A percentile compares a stretch with the other conserved stretches of the same genome.
Evolutionary conservation across 2,329 filamentous ascomycete genomes (phyloP).

Genomic region (Clarireedia paspali): DNA sequence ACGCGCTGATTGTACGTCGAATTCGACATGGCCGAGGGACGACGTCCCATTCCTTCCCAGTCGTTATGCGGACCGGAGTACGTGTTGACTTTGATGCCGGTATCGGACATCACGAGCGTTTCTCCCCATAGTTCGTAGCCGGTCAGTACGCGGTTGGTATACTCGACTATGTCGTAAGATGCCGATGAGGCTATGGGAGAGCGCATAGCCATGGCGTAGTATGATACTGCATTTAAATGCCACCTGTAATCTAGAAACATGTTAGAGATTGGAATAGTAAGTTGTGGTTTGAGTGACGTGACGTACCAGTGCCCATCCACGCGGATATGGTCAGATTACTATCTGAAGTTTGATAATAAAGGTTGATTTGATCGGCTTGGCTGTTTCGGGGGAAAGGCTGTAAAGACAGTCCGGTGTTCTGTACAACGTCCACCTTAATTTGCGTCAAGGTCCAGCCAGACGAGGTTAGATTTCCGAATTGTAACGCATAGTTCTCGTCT

Average conservation of each 20-base stretch:
- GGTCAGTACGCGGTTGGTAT: not conserved
- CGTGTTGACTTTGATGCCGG: not conserved
- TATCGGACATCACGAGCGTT: not conserved
- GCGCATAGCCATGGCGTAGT: not conserved
- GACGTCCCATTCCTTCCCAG: not conserved
- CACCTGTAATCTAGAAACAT: not conserved
- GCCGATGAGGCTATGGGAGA: not conserved
- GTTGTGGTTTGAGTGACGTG: not conserved
- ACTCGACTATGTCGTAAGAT: not conserved
- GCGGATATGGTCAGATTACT: constrained; percentile 8
- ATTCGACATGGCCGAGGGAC: constrained; percentile 12
- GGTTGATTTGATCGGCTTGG: constrained; percentile 12
- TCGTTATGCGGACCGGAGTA: not conserved
- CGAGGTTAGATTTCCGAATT: constrained; percentile 11
- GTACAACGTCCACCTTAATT: constrained; percentile 6
- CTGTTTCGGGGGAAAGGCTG: constrained; percentile 9
- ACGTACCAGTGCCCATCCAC: not conserved
- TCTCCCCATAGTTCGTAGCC: not conserved
- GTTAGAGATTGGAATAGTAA: not conserved
- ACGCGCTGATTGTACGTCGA: constrained; percentile 3
- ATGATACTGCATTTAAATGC: not conserved
- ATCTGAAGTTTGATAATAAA: constrained; percentile 9
- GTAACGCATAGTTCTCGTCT: constrained; percentile 11
- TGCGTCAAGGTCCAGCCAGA: constrained; percentile 13
- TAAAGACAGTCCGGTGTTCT: constrained; percentile 12